These are phyloP conservation scores for Apiotrichum porosum DNA, from an alignment of 1,284 basidiomycete genomes.

Conservation along the genomic window DNA sequence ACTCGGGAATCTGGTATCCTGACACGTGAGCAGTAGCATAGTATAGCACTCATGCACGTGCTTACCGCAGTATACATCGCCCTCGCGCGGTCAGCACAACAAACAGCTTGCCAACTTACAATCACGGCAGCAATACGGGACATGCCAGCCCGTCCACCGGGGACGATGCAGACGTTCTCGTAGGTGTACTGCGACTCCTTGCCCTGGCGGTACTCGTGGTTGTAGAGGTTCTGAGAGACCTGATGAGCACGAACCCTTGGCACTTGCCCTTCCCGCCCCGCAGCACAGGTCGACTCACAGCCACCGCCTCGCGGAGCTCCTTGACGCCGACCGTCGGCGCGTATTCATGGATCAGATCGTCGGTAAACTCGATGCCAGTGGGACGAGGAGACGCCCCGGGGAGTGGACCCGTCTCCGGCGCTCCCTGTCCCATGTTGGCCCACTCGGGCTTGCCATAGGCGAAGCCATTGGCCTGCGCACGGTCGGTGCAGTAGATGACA, in stretches of 20 bases:
- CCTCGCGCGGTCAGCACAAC: slow-evolving; percentile 8
- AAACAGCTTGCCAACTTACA: slow-evolving; percentile 5
- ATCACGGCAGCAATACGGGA: slow-evolving; percentile 87
- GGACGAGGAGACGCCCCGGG: slow-evolving; percentile 68
- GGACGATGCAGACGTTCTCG: slow-evolving; percentile 64
- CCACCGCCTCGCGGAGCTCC: slow-evolving; percentile 47
- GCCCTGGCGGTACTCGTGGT: slow-evolving; percentile 74
- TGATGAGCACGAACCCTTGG: too few relatives aligned
- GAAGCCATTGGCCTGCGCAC: slow-evolving; percentile 67
- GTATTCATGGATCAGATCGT: slow-evolving; percentile 78
- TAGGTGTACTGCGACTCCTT: slow-evolving; percentile 77
- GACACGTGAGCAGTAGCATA: not conserved
- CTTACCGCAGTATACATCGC: slow-evolving; percentile 40
- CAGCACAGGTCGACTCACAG: too few relatives aligned
- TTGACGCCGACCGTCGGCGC: slow-evolving; percentile 89
- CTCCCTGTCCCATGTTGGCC: slow-evolving; percentile 60
- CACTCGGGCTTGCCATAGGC: slow-evolving; percentile 66
- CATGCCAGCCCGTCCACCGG: slow-evolving; percentile 81
- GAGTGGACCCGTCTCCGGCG: slow-evolving; percentile 57
- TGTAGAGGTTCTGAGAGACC: slow-evolving; percentile 65
- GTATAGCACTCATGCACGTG: too few relatives aligned
- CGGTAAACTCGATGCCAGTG: slow-evolving; percentile 55
- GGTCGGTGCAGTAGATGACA: slow-evolving; percentile 79
- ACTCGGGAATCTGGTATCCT: slow-evolving; percentile 39
- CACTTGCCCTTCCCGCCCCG: too few relatives aligned